Percentiles rank a stretch among this genome's conserved stretches.
These are phyloP conservation scores for Peronospora tabacina DNA, from an alignment of 352 stramenopile species.

Conservation along the genomic window DNA sequence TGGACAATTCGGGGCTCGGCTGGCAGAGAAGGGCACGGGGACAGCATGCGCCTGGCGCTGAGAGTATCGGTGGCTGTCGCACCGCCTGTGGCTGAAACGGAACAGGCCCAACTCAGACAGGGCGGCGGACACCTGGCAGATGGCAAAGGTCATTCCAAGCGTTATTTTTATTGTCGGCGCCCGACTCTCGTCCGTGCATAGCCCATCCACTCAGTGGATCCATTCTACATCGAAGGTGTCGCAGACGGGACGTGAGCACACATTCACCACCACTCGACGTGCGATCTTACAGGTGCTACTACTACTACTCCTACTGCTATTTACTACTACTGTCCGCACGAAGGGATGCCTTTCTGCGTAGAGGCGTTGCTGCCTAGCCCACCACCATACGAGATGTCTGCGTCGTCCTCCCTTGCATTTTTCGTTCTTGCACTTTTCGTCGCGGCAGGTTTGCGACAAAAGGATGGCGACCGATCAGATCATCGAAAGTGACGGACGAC, in stretches of 20 bases:
- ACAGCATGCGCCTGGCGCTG: conserved; percentile 12
- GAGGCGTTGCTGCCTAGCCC: conserved; percentile 7
- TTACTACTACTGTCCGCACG: neutral
- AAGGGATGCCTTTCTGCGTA: conserved; percentile 8
- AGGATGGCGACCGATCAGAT: conserved; percentile 8
- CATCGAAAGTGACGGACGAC: neutral
- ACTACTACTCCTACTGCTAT: too few species aligned
- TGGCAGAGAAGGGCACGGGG: conserved; percentile 16
- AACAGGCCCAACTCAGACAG: conserved; percentile 13
- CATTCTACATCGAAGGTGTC: conserved; percentile 12
- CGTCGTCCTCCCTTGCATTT: neutral
- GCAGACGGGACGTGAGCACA: conserved; percentile 5
- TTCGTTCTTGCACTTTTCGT: neutral
- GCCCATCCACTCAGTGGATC: conserved; percentile 6
- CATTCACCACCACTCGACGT: conserved; percentile 4
- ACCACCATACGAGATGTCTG: neutral
- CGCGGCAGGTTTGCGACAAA: conserved; percentile 8
- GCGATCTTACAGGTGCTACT: neutral
- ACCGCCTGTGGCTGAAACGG: conserved; percentile 14
- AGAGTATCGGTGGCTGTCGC: conserved; percentile 3
- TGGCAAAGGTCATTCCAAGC: conserved; percentile 3
- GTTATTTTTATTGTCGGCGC: conserved; percentile 19
- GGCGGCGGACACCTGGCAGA: conserved; percentile 10
- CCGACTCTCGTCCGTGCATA: conserved; percentile 16
- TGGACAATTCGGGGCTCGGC: conserved; percentile 15